These are phyloP conservation scores for Boechera divaricarpa DNA, from an alignment of 345 rosid genomes.

Conservation along the genomic window DNA sequence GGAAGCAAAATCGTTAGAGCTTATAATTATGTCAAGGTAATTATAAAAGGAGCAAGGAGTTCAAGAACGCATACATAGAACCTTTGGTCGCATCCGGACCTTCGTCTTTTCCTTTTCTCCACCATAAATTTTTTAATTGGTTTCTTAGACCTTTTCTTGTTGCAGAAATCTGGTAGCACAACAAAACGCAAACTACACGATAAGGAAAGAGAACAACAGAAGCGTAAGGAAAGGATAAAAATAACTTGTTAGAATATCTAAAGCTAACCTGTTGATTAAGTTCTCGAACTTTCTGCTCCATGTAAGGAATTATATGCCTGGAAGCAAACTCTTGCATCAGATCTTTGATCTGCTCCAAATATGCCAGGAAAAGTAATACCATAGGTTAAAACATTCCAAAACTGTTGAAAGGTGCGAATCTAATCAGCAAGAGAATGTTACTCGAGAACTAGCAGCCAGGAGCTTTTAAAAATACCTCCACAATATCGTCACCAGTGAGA, in stretches of 20 bases:
- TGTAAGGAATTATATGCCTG: conserved; percentile 86
- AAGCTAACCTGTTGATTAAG: conserved; percentile 83
- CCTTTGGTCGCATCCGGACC: conserved; percentile 65
- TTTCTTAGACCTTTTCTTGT: conserved; percentile 97
- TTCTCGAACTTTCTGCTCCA: conserved; percentile 93
- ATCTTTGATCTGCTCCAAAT: conserved; percentile 74
- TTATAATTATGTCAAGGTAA: conserved; percentile 28
- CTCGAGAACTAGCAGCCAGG: conserved; percentile 29
- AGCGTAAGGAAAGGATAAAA: conserved; percentile 18
- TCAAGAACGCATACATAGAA: conserved; percentile 60
- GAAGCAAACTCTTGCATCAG: conserved; percentile 90
- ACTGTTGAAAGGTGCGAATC: conserved; percentile 20
- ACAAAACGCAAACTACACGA: conserved; percentile 37
- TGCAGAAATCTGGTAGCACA: conserved; percentile 73
- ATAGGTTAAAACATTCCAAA: conserved; percentile 46
- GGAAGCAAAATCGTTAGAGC: conserved; percentile 33
- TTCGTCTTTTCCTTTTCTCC: conserved; percentile 99
- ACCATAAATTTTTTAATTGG: conserved; percentile 95
- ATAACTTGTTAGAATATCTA: conserved; percentile 12
- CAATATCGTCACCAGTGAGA: conserved; percentile 74
- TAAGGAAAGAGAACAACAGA: conserved; percentile 25
- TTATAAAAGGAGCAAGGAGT: conserved; percentile 27
- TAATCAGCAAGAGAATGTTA: conserved; percentile 35
- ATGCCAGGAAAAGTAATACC: conserved; percentile 34
- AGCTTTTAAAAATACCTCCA: conserved; percentile 58